Conservation (phyloP, 2,329 filamentous ascomycete species). For the Aspergillus alliaceus region DNA sequence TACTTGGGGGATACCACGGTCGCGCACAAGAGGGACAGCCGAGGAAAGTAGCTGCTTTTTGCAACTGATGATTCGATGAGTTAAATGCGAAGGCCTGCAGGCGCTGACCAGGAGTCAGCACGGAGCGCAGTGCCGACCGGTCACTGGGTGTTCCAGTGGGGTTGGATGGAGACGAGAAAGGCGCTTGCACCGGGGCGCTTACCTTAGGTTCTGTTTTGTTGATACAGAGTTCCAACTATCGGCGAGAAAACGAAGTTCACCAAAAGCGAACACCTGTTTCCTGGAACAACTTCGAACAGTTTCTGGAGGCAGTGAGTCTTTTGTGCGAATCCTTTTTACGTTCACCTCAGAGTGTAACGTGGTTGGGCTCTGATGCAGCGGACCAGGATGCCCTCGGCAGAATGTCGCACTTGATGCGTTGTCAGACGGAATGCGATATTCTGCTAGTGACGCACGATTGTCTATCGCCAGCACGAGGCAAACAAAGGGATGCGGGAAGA, state of each 20-base stretch:
- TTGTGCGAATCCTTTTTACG: conserved; percentile 32
- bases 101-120: conserved; percentile 42
- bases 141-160: conserved; percentile 42
- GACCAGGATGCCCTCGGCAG: conserved; percentile 36
- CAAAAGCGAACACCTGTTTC: conserved; percentile 19
- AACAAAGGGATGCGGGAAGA: neutral
- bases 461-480: conserved; percentile 29
- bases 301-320: conserved; percentile 32
- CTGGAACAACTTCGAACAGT: conserved; percentile 24
- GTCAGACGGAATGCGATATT: conserved; percentile 34
- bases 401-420: conserved; percentile 43
- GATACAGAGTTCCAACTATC: conserved; percentile 12
- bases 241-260: conserved; percentile 12
- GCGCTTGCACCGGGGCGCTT: conserved; percentile 28
- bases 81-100: conserved; percentile 39
- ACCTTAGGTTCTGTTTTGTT: conserved; percentile 30
- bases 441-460: conserved; percentile 28
- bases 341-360: conserved; percentile 37
- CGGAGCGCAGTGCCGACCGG: conserved; percentile 41
- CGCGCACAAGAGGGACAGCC: conserved; percentile 27
- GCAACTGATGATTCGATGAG: conserved; percentile 43
- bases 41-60: conserved; percentile 22
- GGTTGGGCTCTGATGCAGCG: conserved; percentile 49
- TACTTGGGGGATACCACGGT: conserved; percentile 23
- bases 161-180: conserved; percentile 19